Evolutionary conservation across 441 rosid genomes (phyloP).

Genomic region (Brassica balearica): DNA sequence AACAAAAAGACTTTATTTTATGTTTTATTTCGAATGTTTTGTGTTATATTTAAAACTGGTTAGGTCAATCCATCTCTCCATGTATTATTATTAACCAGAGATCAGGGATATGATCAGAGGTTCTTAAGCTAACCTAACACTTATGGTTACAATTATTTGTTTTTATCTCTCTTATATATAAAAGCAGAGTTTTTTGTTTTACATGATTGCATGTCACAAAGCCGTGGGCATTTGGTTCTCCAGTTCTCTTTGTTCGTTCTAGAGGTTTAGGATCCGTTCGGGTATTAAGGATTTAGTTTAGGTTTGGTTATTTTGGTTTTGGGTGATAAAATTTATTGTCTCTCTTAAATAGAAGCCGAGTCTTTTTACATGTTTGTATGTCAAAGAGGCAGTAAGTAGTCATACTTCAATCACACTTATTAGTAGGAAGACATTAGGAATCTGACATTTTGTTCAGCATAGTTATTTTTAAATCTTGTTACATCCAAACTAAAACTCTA

Average conservation of each 20-base stretch:
- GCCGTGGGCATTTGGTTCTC: too few species aligned
- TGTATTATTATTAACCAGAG: conserved; percentile 41
- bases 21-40: conserved; percentile 23
- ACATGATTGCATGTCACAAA: too few species aligned
- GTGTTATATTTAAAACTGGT: conserved; percentile 30
- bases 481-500: conserved; percentile 34
- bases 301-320: too few species aligned
- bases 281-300: too few species aligned
- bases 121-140: conserved; percentile 42
- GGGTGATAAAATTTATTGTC: background rate
- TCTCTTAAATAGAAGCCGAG: background rate
- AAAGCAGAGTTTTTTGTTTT: too few species aligned
- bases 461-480: background rate
- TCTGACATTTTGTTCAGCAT: conserved; percentile 23
- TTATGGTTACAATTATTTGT: background rate
- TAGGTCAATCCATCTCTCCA: conserved; percentile 36
- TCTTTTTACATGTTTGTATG: background rate
- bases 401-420: background rate
- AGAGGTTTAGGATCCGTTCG: too few species aligned
- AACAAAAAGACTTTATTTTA: conserved; percentile 1
- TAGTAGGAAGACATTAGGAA: conserved; percentile 11
- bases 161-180: too few species aligned
- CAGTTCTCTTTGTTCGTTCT: too few species aligned
- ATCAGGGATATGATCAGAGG: conserved; percentile 28
- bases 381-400: too few species aligned